Percentiles rank a stretch among this genome's conserved stretches.
These are phyloP conservation scores for Xylaria palmicola DNA, from an alignment of 495 filamentous ascomycete genomes.

Conservation along the genomic window DNA sequence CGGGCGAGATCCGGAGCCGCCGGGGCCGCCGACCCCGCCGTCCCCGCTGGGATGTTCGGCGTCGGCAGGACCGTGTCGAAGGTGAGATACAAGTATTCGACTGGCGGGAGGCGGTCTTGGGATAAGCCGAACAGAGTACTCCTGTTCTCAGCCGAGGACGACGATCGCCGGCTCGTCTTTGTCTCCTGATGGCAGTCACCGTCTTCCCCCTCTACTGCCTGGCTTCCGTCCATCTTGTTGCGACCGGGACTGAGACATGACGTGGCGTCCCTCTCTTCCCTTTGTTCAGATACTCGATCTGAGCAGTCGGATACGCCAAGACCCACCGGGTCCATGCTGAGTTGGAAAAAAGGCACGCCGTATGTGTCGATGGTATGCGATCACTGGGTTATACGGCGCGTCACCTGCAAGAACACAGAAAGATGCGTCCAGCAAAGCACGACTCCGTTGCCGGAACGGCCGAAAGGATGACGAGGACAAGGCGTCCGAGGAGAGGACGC, in stretches of 20 bases:
- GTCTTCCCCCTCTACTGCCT: background rate
- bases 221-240: background rate
- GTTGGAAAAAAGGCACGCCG: background rate
- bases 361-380: background rate
- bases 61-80: conserved; percentile 66
- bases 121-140: background rate
- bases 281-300: background rate
- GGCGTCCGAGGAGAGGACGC: background rate
- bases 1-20: conserved; percentile 64
- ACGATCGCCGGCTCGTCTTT: background rate
- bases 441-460: background rate
- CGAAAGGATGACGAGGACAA: background rate
- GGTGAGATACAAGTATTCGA: conserved; percentile 70
- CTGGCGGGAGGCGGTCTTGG: conserved; percentile 29
- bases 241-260: background rate
- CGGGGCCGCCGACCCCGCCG: conserved; percentile 37
- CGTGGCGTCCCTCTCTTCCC: background rate
- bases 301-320: background rate
- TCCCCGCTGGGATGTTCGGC: conserved; percentile 47
- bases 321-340: conserved; percentile 2
- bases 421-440: background rate
- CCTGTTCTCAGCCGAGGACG: background rate
- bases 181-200: background rate
- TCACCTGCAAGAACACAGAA: background rate
- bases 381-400: background rate